These are phyloP conservation scores for Barnettozyma wickerhamii DNA, from an alignment of 805 yeast genomes.

Conservation along the genomic window DNA sequence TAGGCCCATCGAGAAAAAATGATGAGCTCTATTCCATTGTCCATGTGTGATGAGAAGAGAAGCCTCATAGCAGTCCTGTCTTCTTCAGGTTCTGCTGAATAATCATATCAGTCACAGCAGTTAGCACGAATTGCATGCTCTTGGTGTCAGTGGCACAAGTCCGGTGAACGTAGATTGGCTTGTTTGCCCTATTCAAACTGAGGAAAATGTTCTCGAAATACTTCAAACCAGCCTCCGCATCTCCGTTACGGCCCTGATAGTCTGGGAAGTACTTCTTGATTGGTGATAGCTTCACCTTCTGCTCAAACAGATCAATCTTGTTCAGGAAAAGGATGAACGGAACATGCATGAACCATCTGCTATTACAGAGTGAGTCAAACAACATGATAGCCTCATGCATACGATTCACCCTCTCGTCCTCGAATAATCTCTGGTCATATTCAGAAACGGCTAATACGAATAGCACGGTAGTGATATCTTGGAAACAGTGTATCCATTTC, in stretches of 20 bases:
- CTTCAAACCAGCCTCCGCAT: conserved; percentile 60
- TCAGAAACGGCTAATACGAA: conserved; percentile 89
- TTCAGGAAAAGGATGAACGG: conserved; percentile 88
- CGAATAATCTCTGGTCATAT: conserved; percentile 88
- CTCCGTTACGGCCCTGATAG: conserved; percentile 60
- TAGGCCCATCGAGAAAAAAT: too few relatives aligned
- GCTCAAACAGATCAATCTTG: conserved; percentile 77
- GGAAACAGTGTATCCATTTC: conserved; percentile 94
- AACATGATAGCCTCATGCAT: conserved; percentile 86
- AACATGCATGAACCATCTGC: conserved; percentile 78
- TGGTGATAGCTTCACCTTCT: conserved; percentile 63
- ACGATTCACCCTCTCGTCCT: conserved; percentile 83
- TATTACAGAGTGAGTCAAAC: conserved; percentile 79
- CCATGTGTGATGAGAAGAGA: too few relatives aligned
- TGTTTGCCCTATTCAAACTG: conserved; percentile 54
- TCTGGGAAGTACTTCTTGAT: conserved; percentile 74
- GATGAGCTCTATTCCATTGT: too few relatives aligned
- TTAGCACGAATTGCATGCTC: conserved; percentile 83
- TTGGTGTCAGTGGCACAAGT: conserved; percentile 95
- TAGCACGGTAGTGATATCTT: conserved; percentile 80
- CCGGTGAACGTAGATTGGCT: conserved; percentile 83
- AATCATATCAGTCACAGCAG: conserved; percentile 90
- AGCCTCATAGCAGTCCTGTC: conserved; percentile 50
- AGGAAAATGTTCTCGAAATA: conserved; percentile 69
- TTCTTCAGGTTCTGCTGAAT: conserved; percentile 76